A percentile compares a stretch with the other conserved stretches of the same genome.
phyloP scores from a whole-genome alignment of 2,329 filamentous ascomycete species.

The Cordyceps fumosorosea region DNA sequence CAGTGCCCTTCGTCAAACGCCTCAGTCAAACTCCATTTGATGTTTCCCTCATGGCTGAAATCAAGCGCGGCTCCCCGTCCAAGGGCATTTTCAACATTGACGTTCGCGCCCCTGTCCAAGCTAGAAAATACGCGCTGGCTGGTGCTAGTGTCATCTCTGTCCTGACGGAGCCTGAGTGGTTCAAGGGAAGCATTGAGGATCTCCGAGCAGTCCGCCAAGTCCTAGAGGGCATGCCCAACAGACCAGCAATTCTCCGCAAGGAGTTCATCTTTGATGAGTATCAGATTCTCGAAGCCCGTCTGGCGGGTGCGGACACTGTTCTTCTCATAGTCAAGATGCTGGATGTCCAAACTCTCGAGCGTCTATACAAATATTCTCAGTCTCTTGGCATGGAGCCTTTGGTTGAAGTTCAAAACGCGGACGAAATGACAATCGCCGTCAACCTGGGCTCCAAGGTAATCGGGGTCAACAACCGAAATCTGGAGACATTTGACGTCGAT shows the following conservation, averaged over 20 bases:
- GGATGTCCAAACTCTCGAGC: constrained; percentile 62
- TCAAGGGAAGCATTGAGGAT: constrained; percentile 96
- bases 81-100: constrained; percentile 90
- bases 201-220: constrained; percentile 80
- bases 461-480: constrained; percentile 94
- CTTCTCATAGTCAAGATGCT: constrained; percentile 98
- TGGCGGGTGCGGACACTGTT: constrained; percentile 91
- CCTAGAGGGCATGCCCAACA: constrained; percentile 83
- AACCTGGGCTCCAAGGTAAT: constrained; percentile 84
- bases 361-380: constrained; percentile 80
- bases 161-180: constrained; percentile 98
- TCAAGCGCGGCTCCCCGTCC: constrained; percentile 92
- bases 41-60: constrained; percentile 94
- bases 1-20: constrained; percentile 71
- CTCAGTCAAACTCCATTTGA: constrained; percentile 76
- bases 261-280: constrained; percentile 99
- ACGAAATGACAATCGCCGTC: constrained; percentile 86
- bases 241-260: constrained; percentile 86
- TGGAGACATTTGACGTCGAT: constrained; percentile 95
- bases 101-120: constrained; percentile 83
- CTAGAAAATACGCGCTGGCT: constrained; percentile 83
- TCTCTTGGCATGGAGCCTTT: constrained; percentile 95
- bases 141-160: constrained; percentile 97
- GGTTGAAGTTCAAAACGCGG: constrained; percentile 90
- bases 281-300: constrained; percentile 87